Conservation (phyloP, 2,329 filamentous ascomycete species). For the Coniochaeta hoffmannii region DNA sequence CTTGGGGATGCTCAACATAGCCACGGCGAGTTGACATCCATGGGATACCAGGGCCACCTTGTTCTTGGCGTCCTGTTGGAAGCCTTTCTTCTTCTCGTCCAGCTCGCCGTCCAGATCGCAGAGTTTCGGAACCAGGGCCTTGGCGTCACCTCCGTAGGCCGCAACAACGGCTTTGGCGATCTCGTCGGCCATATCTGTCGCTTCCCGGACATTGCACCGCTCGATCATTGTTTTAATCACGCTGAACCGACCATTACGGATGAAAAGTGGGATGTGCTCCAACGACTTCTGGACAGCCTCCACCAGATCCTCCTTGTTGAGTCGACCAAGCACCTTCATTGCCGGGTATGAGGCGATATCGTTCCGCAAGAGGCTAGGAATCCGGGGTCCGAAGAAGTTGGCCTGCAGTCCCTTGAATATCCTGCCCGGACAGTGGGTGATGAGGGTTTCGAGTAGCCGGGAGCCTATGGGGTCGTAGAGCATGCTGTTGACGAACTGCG, state of each 20-base stretch:
- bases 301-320: constrained; percentile 79
- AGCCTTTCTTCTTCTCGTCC: constrained; percentile 15
- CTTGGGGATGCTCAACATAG: constrained; percentile 70
- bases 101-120: constrained; percentile 35
- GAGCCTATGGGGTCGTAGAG: constrained; percentile 89
- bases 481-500: constrained; percentile 74
- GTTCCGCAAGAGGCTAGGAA: constrained; percentile 77
- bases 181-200: constrained; percentile 41
- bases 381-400: constrained; percentile 70
- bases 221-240: constrained; percentile 80
- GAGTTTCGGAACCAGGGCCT: constrained; percentile 40
- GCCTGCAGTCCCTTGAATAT: constrained; percentile 83
- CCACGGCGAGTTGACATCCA: constrained; percentile 72
- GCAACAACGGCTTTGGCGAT: constrained; percentile 40
- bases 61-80: constrained; percentile 41
- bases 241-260: constrained; percentile 68
- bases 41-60: constrained; percentile 54
- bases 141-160: constrained; percentile 39
- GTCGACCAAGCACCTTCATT: constrained; percentile 70
- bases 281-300: constrained; percentile 64
- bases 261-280: constrained; percentile 64
- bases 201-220: constrained; percentile 63
- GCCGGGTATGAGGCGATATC: constrained; percentile 86
- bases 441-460: constrained; percentile 78
- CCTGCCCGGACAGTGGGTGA: constrained; percentile 75